Evolutionary conservation across 179 eudicot genomes (phyloP).

Genomic region (Spinacia oleracea): DNA sequence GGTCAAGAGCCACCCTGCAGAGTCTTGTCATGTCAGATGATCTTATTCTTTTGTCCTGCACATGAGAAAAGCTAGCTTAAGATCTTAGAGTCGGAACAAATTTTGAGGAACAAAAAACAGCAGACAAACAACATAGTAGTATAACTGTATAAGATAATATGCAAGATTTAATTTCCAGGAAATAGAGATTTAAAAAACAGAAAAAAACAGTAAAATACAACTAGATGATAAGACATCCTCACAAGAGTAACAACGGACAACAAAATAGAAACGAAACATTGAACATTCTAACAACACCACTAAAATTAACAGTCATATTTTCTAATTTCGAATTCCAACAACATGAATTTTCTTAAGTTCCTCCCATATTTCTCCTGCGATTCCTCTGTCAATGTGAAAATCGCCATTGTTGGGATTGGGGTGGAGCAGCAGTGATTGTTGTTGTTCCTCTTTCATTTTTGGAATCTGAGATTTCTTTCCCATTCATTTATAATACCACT

Average conservation of each 20-base stretch:
- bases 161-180: not conserved
- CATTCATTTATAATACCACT: too few species aligned
- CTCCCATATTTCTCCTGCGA: too few species aligned
- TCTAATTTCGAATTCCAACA: not conserved
- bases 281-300: not conserved
- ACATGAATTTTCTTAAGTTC: not conserved
- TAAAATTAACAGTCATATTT: too few species aligned
- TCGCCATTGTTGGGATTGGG: too few species aligned
- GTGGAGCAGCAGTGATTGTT: too few species aligned
- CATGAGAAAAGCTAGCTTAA: not conserved
- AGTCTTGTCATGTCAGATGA: slow-evolving; percentile 50
- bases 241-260: not conserved
- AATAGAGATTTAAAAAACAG: not conserved
- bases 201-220: not conserved
- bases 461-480: too few species aligned
- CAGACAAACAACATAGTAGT: not conserved
- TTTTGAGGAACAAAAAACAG: not conserved
- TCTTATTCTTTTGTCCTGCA: slow-evolving; percentile 62
- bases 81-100: not conserved
- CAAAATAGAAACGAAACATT: not conserved
- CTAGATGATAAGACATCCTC: not conserved
- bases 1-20: slow-evolving; percentile 67
- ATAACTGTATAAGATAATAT: not conserved
- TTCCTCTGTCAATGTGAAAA: too few species aligned
- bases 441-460: too few species aligned